Base-by-base conservation (phyloP, 2,329 filamentous ascomycete species). In the Hypoxylon sp. region DNA sequence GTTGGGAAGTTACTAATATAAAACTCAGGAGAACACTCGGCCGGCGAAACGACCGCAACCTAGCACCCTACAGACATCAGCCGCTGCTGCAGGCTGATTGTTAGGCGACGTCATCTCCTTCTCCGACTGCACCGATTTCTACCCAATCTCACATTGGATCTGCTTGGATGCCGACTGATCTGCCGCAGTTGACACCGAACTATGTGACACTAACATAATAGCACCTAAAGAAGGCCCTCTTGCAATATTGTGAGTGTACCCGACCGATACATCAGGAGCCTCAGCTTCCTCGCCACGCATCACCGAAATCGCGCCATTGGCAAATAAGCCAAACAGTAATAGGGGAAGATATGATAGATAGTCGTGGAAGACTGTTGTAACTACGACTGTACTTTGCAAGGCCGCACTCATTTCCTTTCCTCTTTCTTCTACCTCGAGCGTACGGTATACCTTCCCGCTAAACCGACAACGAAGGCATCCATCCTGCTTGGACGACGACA, bases 21-120 rank as follows among this genome's bases (percentile, higher is more conserved):
- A 45, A 28, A 14, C 59, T 14, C 70, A 79, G 75, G 76, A 68
- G 30, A 72, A 74, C 45, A 62, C 71, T 9, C 76, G 77, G 4
- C 74, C 76, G n/a, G 68, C 78, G 11, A 80, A 80, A 63, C 75
- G 78, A 67, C 76, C 73, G 38, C 78, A 79, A 58, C 69, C 73
- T n/a, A 65, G 72, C 19, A 67, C 63, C 13, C 49, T 61, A 9
- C 69, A 76, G 43, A 70, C 71, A 5, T 65, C 76, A 3, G 62
- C 74, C 55, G 67, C 73, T 53, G 75, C 75, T 32, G 76, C 71
- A 59, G 76, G 76, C 48, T 79, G 74, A 78, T 49, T 45, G 32
- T 23, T 11, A 34, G 14, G 30, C 17, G 41, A 36, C 13, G 5
- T 41, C 21, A 30, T 2, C 19, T 5, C 36, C 23, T 25, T 36